Base-by-base conservation (phyloP, 345 rosid genomes). In the Turritis glabra region DNA sequence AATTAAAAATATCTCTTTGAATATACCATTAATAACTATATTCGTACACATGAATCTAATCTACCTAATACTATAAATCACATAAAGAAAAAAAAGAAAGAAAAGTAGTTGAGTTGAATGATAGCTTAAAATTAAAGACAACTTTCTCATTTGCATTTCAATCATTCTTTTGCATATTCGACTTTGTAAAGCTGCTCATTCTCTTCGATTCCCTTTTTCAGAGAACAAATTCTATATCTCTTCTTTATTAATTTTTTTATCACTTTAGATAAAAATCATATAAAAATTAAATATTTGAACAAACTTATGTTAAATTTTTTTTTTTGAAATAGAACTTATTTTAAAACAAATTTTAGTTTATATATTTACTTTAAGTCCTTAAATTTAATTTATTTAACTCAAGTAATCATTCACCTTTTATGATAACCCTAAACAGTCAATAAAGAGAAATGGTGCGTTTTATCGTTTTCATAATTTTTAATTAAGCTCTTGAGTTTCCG, bases 101-200 rank as follows among this genome's bases (percentile, higher is more conserved):
- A 76, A 62, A 61, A 72, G 63, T 71, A 37, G 51, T 46, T 55
- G 62, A 65, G 73, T 46, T 38, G 80, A 72, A 64, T 72, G 53
- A 64, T 77, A 71, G 77, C 71, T 65, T 19, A 69, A 61, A 53
- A 61, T 52, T 68, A 60, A 69, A 69, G 74, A 43, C 30, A 61
- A 69, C 57, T 61, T 69, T 75, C 38, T 60, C 61, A 59, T 61
- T 80, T 82, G 86, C 85, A 74, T 82, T 78, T 72, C 79, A 71
- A 69, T 76, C 56, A 69, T 76, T 29, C 79, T 69, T 69, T 69
- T 52, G 56, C 64, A 75, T 50, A 52, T 69, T 76, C 79, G 44
- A 60, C 69, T 76, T 76, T 76, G 55, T 52, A 76, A 76, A 61
- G 79, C 74, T 69, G 69, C n/a, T 60, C 40, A 32, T 68, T 27